Evolutionary conservation across 768 basidiomycete species (phyloP).

Genomic region (Dentipellis sp.): DNA sequence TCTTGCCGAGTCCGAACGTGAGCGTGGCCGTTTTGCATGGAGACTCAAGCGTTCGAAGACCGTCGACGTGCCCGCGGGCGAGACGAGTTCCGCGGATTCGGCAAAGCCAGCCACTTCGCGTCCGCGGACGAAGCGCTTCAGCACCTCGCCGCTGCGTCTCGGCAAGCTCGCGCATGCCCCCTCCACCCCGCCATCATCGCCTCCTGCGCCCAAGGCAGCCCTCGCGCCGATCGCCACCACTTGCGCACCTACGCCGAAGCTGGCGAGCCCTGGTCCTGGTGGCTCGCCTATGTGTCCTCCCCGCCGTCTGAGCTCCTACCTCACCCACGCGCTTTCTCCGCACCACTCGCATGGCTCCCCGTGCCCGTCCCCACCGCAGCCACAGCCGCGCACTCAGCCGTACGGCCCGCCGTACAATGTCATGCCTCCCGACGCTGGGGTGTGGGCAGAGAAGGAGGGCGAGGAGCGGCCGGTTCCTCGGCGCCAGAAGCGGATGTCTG

Average conservation of each 20-base stretch:
- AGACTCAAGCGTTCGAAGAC: neutral
- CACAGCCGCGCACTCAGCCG: slow-evolving; percentile 12
- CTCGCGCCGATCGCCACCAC: too few species aligned
- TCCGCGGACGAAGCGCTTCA: neutral
- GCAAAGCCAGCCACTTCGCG: neutral
- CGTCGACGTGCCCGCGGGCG: neutral
- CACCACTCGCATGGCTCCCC: neutral
- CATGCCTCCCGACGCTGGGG: slow-evolving; percentile 10
- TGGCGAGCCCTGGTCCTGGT: too few species aligned
- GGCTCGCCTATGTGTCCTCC: neutral
- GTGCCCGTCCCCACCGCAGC: neutral
- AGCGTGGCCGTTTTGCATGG: neutral
- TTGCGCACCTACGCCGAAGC: too few species aligned
- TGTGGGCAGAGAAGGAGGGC: slow-evolving; percentile 6
- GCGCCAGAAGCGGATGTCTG: too few species aligned
- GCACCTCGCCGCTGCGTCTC: neutral
- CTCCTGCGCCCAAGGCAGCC: neutral
- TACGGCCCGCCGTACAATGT: slow-evolving; percentile 14
- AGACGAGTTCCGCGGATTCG: too few species aligned
- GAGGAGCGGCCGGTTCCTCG: neutral
- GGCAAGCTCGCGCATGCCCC: neutral
- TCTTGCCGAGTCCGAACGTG: neutral
- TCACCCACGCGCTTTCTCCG: neutral
- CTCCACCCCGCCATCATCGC: neutral
- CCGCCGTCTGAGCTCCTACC: neutral